Base-by-base conservation (phyloP, 2,329 filamentous ascomycete genomes). In the Aspergillus phoenicis region DNA sequence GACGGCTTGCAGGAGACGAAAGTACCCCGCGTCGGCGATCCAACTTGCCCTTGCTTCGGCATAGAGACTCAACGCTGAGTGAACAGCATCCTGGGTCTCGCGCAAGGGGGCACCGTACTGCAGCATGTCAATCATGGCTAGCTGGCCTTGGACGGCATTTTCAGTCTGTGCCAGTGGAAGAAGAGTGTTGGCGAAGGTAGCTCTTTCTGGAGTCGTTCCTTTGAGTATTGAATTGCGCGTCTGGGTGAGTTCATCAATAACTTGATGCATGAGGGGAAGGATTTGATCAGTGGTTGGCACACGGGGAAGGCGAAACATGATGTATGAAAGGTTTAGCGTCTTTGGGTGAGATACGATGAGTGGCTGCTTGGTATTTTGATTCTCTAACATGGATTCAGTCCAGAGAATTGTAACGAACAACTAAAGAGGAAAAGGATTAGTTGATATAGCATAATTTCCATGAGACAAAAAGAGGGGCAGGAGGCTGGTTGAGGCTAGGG, bases 51-150 rank as follows among this genome's bases (percentile, higher is more conserved):
- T 13, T n/a, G 52, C 52, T 20, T 55, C 39, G 8, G 10, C 28
- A 11, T 30, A 30, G 5, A 47, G 15, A 1, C 17, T 45, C 3
- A 15, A n/a, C 7, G 52, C 39, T 13, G n/a, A 6, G 13, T 55
- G 24, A 15, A 55, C 22, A n/a, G 11, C 38, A 6, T 55, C 39
- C 11, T 55, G 52, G 2, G 52, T 55, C 2, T 15, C 33, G 2
- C 11, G 26, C 4, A 24, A 47, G 2, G 52, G 52, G 4, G 52
- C 28, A 2, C 52, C 52, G 6, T 55, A 55, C 28, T 55, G 52
- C 2, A 55, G 24, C 52, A 55, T 55, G 13, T 55, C 17, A 10
- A 55, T 33, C 52, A 55, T 55, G 20, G 17, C 52, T 8, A 30
- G 24, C 13, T 55, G 13, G 24, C 52, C 52, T 13, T 55, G 52